A percentile compares a stretch with the other conserved stretches of the same genome.
These are phyloP conservation scores for Trematosphaeria pertusa DNA, from an alignment of 2,329 filamentous ascomycete genomes.

Conservation along the genomic window DNA sequence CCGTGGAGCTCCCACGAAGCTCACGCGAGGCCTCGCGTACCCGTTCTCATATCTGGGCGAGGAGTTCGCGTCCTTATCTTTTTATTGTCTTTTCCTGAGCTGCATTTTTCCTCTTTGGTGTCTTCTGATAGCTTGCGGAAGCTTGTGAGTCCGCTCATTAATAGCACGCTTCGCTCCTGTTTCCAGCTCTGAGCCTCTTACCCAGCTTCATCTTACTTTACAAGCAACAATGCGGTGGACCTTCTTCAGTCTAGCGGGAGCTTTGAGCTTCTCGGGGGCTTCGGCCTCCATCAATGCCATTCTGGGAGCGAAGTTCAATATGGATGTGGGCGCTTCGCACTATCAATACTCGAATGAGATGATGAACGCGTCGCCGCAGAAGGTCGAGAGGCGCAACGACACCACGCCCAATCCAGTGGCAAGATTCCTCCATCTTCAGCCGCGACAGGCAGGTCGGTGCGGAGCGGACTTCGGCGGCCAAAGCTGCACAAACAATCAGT, in stretches of 20 bases:
- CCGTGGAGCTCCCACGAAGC: constrained; percentile 6
- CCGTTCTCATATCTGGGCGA: constrained; percentile 14
- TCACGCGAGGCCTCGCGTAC: constrained; percentile 19
- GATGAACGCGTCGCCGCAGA: constrained; percentile 5
- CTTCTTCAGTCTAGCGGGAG: constrained; percentile 18
- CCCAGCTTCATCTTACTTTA: neutral
- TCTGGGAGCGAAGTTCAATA: constrained; percentile 12
- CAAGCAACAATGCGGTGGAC: constrained; percentile 30
- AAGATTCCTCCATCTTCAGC: constrained; percentile 18
- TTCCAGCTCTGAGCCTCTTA: neutral
- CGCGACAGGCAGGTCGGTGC: constrained; percentile 35
- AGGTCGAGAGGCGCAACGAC: constrained; percentile 17
- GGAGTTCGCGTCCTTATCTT: constrained; percentile 16
- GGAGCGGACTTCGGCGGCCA: constrained; percentile 25
- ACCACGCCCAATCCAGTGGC: constrained; percentile 22
- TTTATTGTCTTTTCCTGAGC: constrained; percentile 14
- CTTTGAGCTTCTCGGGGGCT: constrained; percentile 23
- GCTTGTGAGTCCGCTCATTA: constrained; percentile 12
- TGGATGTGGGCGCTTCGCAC: constrained; percentile 4
- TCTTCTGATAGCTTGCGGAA: constrained; percentile 6
- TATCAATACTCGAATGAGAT: constrained; percentile 1
- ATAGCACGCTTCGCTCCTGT: constrained; percentile 11
- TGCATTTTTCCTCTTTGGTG: constrained; percentile 4
- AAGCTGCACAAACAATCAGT: constrained; percentile 28
- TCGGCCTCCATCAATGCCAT: constrained; percentile 18